phyloP scores from a whole-genome alignment of 352 stramenopile species.

The Phytophthora macrochlamydospora region DNA sequence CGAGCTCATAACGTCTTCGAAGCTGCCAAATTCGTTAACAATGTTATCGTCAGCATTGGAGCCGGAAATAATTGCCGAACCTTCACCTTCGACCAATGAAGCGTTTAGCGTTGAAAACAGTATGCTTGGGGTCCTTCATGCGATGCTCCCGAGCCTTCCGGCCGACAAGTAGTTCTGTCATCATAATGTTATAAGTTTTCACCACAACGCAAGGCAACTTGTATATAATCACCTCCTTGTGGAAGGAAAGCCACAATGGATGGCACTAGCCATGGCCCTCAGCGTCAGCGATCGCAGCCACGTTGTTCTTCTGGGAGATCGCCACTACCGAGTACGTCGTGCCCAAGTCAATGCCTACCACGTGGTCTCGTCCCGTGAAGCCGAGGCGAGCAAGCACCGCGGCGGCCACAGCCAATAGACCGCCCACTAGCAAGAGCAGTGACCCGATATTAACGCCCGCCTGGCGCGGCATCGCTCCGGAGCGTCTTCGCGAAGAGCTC shows the following conservation, averaged over 20 bases:
- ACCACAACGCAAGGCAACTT: background rate
- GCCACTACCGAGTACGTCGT: constrained; percentile 83
- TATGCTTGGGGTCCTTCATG: constrained; percentile 60
- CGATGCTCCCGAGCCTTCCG: constrained; percentile 49
- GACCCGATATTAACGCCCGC: constrained; percentile 33
- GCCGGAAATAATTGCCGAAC: too few species aligned
- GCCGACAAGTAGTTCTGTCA: constrained; percentile 51
- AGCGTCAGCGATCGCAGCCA: constrained; percentile 65
- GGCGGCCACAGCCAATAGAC: constrained; percentile 42
- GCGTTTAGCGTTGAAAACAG: constrained; percentile 80
- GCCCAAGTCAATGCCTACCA: constrained; percentile 75
- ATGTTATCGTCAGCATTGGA: too few species aligned
- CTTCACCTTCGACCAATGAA: constrained; percentile 63
- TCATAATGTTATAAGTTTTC: background rate
- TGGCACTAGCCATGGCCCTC: constrained; percentile 53
- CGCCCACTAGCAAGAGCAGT: constrained; percentile 49
- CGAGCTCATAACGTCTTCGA: constrained; percentile 28
- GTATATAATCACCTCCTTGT: constrained; percentile 35
- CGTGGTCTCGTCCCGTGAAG: constrained; percentile 66
- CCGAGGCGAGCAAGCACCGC: constrained; percentile 57
- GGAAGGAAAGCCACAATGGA: constrained; percentile 71
- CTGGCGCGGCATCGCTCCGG: background rate
- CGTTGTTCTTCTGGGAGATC: constrained; percentile 65
- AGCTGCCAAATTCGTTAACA: constrained; percentile 18
- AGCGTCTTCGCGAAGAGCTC: background rate